phyloP scores from a whole-genome alignment of 164 flowering plant genomes.

The Dillenia suffruticosa region DNA sequence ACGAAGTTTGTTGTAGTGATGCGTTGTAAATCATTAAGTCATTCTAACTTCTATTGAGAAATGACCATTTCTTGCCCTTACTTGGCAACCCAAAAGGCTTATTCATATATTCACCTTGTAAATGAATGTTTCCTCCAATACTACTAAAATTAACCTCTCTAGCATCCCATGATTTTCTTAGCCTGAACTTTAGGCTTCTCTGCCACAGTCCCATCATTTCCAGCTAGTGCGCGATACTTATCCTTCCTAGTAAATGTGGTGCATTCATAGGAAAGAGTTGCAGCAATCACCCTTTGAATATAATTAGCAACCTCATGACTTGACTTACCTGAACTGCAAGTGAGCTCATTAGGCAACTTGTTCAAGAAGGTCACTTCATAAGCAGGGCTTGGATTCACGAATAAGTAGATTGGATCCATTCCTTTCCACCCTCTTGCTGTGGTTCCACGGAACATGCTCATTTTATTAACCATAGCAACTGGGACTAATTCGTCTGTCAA shows the following conservation, averaged over 20 bases:
- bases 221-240: not conserved
- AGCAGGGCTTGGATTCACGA: conserved; percentile 8
- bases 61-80: too few species aligned
- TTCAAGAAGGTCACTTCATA: conserved; percentile 6
- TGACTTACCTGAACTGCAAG: not conserved
- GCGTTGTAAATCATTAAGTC: too few species aligned
- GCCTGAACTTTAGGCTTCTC: not conserved
- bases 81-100: too few species aligned
- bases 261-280: conserved; percentile 5
- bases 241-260: conserved; percentile 3
- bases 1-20: too few species aligned
- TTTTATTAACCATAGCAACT: conserved; percentile 3
- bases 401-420: conserved; percentile 9
- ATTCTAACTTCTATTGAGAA: too few species aligned
- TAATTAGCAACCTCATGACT: conserved; percentile 8
- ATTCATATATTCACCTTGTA: too few species aligned
- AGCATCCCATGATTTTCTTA: conserved; percentile 1
- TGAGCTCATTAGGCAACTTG: conserved; percentile 4
- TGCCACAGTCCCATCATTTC: conserved; percentile 5
- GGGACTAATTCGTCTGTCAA: conserved; percentile 4
- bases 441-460: conserved; percentile 5
- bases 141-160: not conserved
- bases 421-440: conserved; percentile 11
- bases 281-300: conserved; percentile 6
- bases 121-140: too few species aligned